Evolutionary conservation across 768 basidiomycete genomes (phyloP), one percentile per base, ranked within the genome.

Genomic region (Roridomyces roridus): DNA sequence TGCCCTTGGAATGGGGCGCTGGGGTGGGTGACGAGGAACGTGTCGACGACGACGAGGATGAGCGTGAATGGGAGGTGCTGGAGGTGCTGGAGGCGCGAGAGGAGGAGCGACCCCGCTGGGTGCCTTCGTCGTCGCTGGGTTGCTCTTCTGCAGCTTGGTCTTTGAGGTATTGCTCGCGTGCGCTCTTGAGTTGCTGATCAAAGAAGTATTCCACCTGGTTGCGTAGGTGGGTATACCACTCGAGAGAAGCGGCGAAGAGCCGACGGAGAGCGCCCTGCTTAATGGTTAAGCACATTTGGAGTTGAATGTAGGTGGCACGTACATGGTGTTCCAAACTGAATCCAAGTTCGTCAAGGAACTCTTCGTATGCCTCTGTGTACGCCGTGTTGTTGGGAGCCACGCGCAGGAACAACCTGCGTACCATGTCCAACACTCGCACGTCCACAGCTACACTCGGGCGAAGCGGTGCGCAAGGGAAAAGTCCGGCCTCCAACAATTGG

Each of bases 181-280:
- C 39, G 20, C 5, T 9, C 5, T 24, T 6, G 12, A 53, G 11
- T 0, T 29, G 23, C 25, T 28, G n/a, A 20, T 52, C 46, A 15
- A 55, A n/a, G n/a, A n/a, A n/a, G n/a, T n/a, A 25, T n/a, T 18
- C 2, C 1, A 5, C 37, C 7, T 23, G 35, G 34, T 54, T 5
- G 31, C 23, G 23, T 62, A 67, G 39, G 11, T 18, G 56, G 17
- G 47, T 53, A 53, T 69, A 71, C 71, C 70, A 72, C 18, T 62
- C 58, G n/a, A 71, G 46, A 1, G 66, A 65, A 51, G 65, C 66
- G 12, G 55, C 55, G 58, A 72, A 72, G 14, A 62, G 55, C 8
- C 42, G 18, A 25, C 65, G 50, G 12, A 71, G 47, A 21, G 51
- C 63, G 42, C 69, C 57, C 70, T 70, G 35, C 9, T 26, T 31